Percentiles rank a stretch among this genome's conserved stretches.
Conservation (phyloP, 1,284 basidiomycete species). For the Ustilago trichophora region DNA sequence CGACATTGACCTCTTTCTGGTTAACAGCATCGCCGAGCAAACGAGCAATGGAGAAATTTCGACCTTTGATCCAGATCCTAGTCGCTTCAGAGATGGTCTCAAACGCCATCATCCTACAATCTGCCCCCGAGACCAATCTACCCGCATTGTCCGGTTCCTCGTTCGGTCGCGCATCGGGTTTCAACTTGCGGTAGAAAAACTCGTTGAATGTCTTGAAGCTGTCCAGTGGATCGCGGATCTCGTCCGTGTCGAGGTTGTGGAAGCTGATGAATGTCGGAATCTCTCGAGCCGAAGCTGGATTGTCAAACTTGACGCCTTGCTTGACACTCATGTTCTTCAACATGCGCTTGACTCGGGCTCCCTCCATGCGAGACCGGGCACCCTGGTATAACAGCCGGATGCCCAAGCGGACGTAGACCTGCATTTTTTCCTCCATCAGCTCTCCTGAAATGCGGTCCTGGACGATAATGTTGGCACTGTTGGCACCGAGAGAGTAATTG, state of each 20-base stretch:
- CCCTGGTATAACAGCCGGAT: conserved; percentile 93
- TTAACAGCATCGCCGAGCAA: conserved; percentile 75
- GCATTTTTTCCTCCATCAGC: conserved; percentile 96
- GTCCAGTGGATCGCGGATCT: conserved; percentile 82
- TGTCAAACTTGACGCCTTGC: conserved; percentile 92
- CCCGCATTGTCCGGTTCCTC: conserved; percentile 78
- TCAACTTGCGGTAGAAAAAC: conserved; percentile 92
- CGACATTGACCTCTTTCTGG: conserved; percentile 65
- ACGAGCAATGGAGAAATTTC: conserved; percentile 83
- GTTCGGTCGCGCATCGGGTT: conserved; percentile 80
- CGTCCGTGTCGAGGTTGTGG: conserved; percentile 82
- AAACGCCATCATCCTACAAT: conserved; percentile 94
- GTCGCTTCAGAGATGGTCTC: conserved; percentile 85
- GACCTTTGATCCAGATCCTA: conserved; percentile 93
- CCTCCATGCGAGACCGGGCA: conserved; percentile 87
- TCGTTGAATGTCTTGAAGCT: conserved; percentile 88
- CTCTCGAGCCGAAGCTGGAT: conserved; percentile 81
- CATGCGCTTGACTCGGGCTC: conserved; percentile 79
- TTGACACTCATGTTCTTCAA: conserved; percentile 91
- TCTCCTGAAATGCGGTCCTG: conserved; percentile 80
- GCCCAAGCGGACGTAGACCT: conserved; percentile 90
- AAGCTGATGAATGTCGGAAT: conserved; percentile 90
- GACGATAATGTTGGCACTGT: conserved; percentile 86
- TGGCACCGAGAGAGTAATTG: conserved; percentile 85
- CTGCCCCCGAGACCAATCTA: conserved; percentile 85